Conservation (phyloP, 352 stramenopile species). For the Albugo candida region DNA sequence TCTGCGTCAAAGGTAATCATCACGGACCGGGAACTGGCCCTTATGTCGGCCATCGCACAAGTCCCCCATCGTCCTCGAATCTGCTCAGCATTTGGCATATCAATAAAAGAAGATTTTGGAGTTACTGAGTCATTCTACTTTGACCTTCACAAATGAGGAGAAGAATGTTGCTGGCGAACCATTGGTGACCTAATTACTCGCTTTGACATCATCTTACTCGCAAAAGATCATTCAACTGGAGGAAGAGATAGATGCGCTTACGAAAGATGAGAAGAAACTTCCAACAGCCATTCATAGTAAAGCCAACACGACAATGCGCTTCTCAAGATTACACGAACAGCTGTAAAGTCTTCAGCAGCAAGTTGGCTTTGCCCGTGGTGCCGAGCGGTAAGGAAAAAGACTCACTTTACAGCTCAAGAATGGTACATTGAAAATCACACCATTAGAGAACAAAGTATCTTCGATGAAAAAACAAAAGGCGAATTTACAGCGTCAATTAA, state of each 20-base stretch:
- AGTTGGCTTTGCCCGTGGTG: too few species aligned
- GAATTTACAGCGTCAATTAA: conserved; percentile 17
- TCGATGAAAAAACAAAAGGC: conserved; percentile 28
- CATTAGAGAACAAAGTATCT: conserved; percentile 20
- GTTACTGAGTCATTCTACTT: conserved; percentile 2
- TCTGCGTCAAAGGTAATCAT: too few species aligned
- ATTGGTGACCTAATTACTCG: conserved; percentile 12
- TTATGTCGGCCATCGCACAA: too few species aligned
- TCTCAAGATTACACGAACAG: conserved; percentile 7
- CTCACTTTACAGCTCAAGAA: too few species aligned
- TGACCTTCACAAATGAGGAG: conserved; percentile 1
- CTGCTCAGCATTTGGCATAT: too few species aligned
- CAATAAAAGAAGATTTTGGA: conserved; percentile 26
- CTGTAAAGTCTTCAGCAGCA: conserved; percentile 13
- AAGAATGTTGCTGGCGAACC: background rate
- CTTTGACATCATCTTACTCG: conserved; percentile 17
- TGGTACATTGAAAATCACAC: conserved; percentile 23
- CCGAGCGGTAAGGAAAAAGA: too few species aligned
- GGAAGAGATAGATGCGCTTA: too few species aligned
- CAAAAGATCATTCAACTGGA: conserved; percentile 20
- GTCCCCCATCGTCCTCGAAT: too few species aligned
- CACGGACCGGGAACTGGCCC: too few species aligned
- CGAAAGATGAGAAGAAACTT: conserved; percentile 13
- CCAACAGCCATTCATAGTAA: conserved; percentile 6
- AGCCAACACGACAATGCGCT: background rate